Percentiles rank a stretch among this genome's conserved stretches.
These are phyloP conservation scores for Suillus americanus DNA, from an alignment of 768 basidiomycete genomes.

Conservation along the genomic window DNA sequence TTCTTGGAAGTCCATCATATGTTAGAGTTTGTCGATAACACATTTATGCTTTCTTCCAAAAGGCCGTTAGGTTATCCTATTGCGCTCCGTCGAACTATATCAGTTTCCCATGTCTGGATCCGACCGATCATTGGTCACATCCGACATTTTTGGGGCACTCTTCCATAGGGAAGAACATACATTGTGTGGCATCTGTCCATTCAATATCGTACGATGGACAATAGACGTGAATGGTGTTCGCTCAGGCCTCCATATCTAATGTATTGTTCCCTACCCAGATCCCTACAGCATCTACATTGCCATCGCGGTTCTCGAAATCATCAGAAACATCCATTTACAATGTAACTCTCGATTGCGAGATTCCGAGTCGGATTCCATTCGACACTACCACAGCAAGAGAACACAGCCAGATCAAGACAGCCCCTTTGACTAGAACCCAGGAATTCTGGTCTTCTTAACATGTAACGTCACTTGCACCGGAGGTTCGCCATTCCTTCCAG, in stretches of 20 bases:
- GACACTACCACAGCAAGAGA: neutral
- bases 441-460: neutral
- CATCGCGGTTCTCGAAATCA: neutral
- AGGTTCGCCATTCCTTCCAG: neutral
- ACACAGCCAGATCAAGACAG: neutral
- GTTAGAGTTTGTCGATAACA: neutral
- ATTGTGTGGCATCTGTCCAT: neutral
- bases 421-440: neutral
- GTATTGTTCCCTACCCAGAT: neutral
- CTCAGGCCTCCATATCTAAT: neutral
- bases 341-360: neutral
- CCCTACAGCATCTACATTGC: neutral
- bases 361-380: neutral
- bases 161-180: neutral
- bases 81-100: neutral
- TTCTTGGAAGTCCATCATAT: constrained; percentile 1
- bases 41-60: neutral
- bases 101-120: neutral
- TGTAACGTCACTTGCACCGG: neutral
- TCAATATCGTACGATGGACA: neutral
- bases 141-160: neutral
- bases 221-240: neutral
- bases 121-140: neutral
- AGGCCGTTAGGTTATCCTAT: neutral
- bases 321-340: neutral